Percentiles rank a stretch among this genome's conserved stretches.
Conservation (phyloP, 1,284 basidiomycete genomes). For the Trichosporon inkin region DNA sequence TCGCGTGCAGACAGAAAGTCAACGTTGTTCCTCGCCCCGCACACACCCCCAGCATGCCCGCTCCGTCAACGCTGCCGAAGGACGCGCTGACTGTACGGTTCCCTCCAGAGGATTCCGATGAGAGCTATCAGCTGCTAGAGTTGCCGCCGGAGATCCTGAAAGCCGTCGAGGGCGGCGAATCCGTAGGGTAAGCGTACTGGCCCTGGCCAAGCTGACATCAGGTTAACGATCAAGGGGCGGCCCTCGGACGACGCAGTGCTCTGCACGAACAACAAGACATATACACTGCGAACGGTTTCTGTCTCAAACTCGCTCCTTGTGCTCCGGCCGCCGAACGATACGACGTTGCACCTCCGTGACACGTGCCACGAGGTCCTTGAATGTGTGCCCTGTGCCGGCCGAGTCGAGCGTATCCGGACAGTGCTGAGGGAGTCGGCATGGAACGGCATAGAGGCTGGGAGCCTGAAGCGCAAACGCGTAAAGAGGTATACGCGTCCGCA, state of each 20-base stretch:
- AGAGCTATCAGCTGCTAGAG: conserved; percentile 49
- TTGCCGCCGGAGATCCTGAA: conserved; percentile 48
- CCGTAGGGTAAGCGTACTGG: conserved; percentile 35
- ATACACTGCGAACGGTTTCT: conserved; percentile 69
- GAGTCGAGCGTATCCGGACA: conserved; percentile 62
- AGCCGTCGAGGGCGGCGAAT: conserved; percentile 35
- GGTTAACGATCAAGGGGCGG: conserved; percentile 73
- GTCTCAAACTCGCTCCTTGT: conserved; percentile 81
- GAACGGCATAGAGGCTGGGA: conserved; percentile 51
- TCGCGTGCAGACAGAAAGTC: conserved; percentile 6
- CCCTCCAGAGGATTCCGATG: conserved; percentile 24
- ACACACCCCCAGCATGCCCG: not conserved
- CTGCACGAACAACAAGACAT: conserved; percentile 74
- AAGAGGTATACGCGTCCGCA: conserved; percentile 59
- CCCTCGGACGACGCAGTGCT: conserved; percentile 78
- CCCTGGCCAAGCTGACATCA: conserved; percentile 35
- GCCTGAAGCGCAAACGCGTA: conserved; percentile 22
- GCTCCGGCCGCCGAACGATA: conserved; percentile 53
- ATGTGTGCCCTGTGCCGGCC: conserved; percentile 65
- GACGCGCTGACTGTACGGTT: conserved; percentile 28
- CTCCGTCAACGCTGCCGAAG: conserved; percentile 16
- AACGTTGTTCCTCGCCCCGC: not conserved
- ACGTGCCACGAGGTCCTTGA: conserved; percentile 70
- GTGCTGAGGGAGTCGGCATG: conserved; percentile 66
- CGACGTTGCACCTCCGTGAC: conserved; percentile 42